Percentiles rank a stretch among this genome's conserved stretches.
Conservation (phyloP, 495 filamentous ascomycete species). For the Neohortaea acidophila region DNA sequence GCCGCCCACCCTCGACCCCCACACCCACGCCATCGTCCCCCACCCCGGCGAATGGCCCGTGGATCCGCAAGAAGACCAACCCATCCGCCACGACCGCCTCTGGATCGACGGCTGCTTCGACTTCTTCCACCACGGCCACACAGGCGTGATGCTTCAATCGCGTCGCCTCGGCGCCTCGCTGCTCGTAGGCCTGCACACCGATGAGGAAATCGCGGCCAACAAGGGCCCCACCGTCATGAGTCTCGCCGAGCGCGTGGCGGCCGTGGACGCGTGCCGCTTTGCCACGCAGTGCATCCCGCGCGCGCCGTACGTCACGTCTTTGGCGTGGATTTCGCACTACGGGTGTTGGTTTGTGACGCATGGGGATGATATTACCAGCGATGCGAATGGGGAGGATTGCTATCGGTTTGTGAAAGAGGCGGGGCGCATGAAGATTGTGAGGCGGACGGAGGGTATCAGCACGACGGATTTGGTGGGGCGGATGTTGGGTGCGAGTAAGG, state of each 20-base stretch:
- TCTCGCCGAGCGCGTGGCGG: constrained; percentile 71
- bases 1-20: constrained; percentile 16
- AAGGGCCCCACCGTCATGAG: constrained; percentile 98
- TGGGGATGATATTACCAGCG: constrained; percentile 78
- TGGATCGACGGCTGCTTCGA: constrained; percentile 99
- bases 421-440: constrained; percentile 81
- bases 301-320: constrained; percentile 87
- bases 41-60: constrained; percentile 47
- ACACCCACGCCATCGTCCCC: constrained; percentile 20
- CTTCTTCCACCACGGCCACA: constrained; percentile 96
- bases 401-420: constrained; percentile 93
- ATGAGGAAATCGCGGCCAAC: constrained; percentile 86
- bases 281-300: constrained; percentile 64
- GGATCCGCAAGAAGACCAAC: constrained; percentile 46
- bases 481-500: constrained; percentile 86
- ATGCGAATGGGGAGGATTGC: constrained; percentile 78
- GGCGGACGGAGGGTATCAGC: constrained; percentile 88
- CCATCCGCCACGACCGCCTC: constrained; percentile 54
- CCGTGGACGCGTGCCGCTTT: constrained; percentile 92
- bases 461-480: constrained; percentile 94
- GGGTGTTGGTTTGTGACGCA: constrained; percentile 88
- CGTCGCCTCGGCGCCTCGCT: constrained; percentile 74
- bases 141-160: constrained; percentile 90
- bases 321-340: constrained; percentile 87
- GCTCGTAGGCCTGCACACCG: constrained; percentile 81